Evolutionary conservation across 495 filamentous ascomycete species (phyloP).

Genomic region (Endocarpon pusillum): DNA sequence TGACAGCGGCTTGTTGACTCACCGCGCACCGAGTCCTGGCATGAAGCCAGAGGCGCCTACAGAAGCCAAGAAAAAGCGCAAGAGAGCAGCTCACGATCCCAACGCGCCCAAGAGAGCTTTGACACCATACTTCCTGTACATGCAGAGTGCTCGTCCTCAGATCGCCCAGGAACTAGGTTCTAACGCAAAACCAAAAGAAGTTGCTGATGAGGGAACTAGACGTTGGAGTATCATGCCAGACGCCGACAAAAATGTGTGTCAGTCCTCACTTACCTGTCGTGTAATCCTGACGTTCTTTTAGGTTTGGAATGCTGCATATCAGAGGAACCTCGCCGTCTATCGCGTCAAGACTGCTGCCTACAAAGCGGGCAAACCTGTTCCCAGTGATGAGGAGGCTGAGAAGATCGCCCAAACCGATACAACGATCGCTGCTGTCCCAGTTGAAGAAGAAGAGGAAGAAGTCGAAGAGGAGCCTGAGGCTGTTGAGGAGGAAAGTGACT

Average conservation of each 20-base stretch:
- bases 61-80: conserved; percentile 63
- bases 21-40: conserved; percentile 15
- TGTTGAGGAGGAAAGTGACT: conserved; percentile 30
- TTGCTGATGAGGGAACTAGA: conserved; percentile 63
- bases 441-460: conserved; percentile 23
- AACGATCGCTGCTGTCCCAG: conserved; percentile 34
- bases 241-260: conserved; percentile 57
- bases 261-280: conserved; percentile 8
- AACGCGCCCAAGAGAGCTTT: conserved; percentile 87
- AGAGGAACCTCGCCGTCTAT: conserved; percentile 59
- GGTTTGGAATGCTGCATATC: conserved; percentile 60
- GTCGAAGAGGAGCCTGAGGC: conserved; percentile 20
- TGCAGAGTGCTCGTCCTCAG: conserved; percentile 60
- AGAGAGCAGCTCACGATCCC: conserved; percentile 66
- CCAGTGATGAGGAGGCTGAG: conserved; percentile 37
- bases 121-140: conserved; percentile 89
- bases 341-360: conserved; percentile 56
- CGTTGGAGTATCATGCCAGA: conserved; percentile 65
- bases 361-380: conserved; percentile 32
- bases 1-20: conserved; percentile 22
- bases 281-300: conserved; percentile 14
- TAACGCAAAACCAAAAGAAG: conserved; percentile 54
- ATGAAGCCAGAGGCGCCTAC: conserved; percentile 23
- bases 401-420: conserved; percentile 37
- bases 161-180: conserved; percentile 62